Percentiles rank a stretch among this genome's conserved stretches.
These are phyloP conservation scores for Suillus discolor DNA, from an alignment of 768 basidiomycete species.

Conservation along the genomic window DNA sequence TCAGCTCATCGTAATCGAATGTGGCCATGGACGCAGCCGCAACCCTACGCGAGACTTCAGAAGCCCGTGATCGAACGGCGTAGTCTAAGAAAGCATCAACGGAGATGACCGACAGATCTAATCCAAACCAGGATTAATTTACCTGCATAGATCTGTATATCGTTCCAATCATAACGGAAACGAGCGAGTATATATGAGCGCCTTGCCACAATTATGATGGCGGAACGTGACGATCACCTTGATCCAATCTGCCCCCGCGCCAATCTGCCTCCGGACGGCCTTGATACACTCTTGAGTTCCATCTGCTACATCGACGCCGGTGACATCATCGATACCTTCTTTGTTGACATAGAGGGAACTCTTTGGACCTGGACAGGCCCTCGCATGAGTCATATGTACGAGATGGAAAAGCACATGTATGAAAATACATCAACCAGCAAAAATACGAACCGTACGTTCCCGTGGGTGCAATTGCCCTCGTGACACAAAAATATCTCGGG, in stretches of 20 bases:
- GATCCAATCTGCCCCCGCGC: slow-evolving; percentile 69
- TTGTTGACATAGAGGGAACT: slow-evolving; percentile 43
- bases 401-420: slow-evolving; percentile 10
- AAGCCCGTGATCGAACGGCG: slow-evolving; percentile 48
- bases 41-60: slow-evolving; percentile 40
- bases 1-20: slow-evolving; percentile 48
- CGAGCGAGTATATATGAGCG: neutral
- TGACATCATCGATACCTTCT: slow-evolving; percentile 58
- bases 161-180: slow-evolving; percentile 12
- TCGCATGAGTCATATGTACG: neutral
- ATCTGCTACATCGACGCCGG: slow-evolving; percentile 60
- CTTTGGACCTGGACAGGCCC: slow-evolving; percentile 49
- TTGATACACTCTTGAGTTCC: slow-evolving; percentile 56
- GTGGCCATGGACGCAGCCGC: slow-evolving; percentile 40
- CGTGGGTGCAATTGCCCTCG: slow-evolving; percentile 59
- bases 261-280: slow-evolving; percentile 62
- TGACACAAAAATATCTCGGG: slow-evolving; percentile 64
- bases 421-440: neutral
- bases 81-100: slow-evolving; percentile 45
- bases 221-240: slow-evolving; percentile 42
- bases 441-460: slow-evolving; percentile 56
- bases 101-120: slow-evolving; percentile 17
- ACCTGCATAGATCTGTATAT: slow-evolving; percentile 54
- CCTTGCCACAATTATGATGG: neutral
- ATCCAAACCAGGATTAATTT: slow-evolving; percentile 16